A percentile compares a stretch with the other conserved stretches of the same genome.
These are phyloP conservation scores for Kwoniella botswanensis DNA, from an alignment of 768 basidiomycete species.

Conservation along the genomic window DNA sequence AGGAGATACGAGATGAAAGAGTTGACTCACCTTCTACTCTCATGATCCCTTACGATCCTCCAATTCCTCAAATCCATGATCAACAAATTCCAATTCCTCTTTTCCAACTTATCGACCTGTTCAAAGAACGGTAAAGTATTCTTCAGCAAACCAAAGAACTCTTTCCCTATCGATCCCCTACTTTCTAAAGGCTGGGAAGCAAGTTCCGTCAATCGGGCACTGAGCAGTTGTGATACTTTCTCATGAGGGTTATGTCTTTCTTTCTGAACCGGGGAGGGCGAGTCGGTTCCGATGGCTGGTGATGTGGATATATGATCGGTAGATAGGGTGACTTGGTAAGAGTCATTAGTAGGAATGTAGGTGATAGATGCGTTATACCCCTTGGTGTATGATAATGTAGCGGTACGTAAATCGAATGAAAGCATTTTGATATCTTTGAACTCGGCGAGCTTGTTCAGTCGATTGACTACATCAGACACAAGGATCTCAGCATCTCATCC, in stretches of 20 bases:
- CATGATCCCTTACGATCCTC: conserved; percentile 42
- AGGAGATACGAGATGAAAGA: not conserved
- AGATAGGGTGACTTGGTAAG: conserved; percentile 52
- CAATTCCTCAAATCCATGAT: conserved; percentile 28
- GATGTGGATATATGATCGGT: not conserved
- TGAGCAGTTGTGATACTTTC: conserved; percentile 76
- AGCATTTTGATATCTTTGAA: conserved; percentile 81
- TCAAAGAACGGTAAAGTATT: conserved; percentile 74
- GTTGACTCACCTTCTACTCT: conserved; percentile 21
- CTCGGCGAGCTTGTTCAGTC: conserved; percentile 73
- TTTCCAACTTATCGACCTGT: conserved; percentile 64
- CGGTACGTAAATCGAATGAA: conserved; percentile 88
- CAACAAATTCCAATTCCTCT: conserved; percentile 20
- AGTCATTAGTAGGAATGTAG: conserved; percentile 46
- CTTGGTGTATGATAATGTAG: conserved; percentile 76
- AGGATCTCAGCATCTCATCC: not conserved
- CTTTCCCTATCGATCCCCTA: conserved; percentile 28
- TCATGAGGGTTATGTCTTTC: conserved; percentile 66
- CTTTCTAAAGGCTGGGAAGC: conserved; percentile 1
- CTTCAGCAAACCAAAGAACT: conserved; percentile 38
- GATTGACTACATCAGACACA: conserved; percentile 66
- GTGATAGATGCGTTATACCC: conserved; percentile 50
- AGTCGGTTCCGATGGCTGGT: not conserved
- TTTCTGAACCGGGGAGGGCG: not conserved
- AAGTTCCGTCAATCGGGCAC: conserved; percentile 72